Base-by-base conservation (phyloP, 345 rosid genomes). In the Corchorus olitorius region DNA sequence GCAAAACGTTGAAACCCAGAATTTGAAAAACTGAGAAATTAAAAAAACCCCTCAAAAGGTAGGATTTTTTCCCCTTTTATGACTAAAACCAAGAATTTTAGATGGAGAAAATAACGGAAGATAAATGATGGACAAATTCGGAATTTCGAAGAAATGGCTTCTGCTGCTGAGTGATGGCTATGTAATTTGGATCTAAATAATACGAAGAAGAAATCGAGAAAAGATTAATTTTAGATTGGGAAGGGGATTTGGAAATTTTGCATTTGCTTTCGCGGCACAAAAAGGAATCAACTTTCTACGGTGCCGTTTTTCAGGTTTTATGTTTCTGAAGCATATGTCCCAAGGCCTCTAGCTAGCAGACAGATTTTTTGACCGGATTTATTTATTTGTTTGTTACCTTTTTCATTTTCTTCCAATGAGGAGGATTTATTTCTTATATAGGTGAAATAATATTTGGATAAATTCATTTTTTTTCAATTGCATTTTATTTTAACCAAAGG, bases 181-280 rank as follows among this genome's bases (percentile, higher is more conserved):
- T 17, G 74, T 53, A 70, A n/a, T 17, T 70, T 35, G 74, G 74
- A 70, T 70, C 62, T 35, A 5, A 35, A 35, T 0, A 27, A 6
- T 39, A 34, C 7, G 4, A 33, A 69, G 45, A 7, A 15, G 7
- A 49, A 62, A 70, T 53, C 37, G 74, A 53, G 35, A 9, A 13
- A 1, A 27, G 27, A 27, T 27, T 27, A n/a, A 12, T 3, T 20
- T 11, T 37, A 46, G 60, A 67, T 46, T 48, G 72, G 70, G 5
- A 65, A 45, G 6, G 9, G 15, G 59, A 17, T 8, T 50, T 60
- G 79, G 60, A 69, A 52, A 1, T 34, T 69, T 69, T 3, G 59
- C 73, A 49, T 49, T 16, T 49, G 58, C 58, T 69, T 69, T 20
- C 73, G 22, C 58, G 43, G 59, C 43, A 69, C 59, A 69, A 50